Conservation (phyloP, 805 yeast genomes). For the Suhomyces kilbournensis region DNA sequence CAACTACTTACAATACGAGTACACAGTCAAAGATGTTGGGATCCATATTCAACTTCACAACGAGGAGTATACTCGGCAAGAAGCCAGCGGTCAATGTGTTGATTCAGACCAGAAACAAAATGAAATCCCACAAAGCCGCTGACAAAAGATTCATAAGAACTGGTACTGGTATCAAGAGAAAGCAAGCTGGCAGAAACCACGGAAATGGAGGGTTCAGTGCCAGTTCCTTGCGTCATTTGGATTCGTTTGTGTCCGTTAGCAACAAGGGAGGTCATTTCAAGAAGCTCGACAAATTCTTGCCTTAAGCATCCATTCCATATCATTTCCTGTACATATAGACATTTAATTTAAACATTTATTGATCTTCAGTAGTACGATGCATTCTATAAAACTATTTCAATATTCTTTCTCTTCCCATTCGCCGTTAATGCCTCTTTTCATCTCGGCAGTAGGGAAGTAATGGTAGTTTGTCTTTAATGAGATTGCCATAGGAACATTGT, state of each 20-base stretch:
- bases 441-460: constrained; percentile 74
- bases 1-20: background rate
- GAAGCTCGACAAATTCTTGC: constrained; percentile 53
- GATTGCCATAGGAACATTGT: constrained; percentile 81
- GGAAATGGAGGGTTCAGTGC: constrained; percentile 89
- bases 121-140: constrained; percentile 83
- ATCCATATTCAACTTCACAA: background rate
- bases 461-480: constrained; percentile 85
- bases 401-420: constrained; percentile 48
- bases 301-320: constrained; percentile 15
- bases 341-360: background rate
- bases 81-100: constrained; percentile 21
- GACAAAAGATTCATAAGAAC: constrained; percentile 84
- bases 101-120: constrained; percentile 42
- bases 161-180: constrained; percentile 55
- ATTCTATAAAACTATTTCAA: background rate
- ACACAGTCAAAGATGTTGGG: background rate
- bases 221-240: constrained; percentile 54
- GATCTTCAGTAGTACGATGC: background rate
- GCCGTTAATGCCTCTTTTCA: constrained; percentile 45
- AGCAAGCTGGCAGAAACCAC: constrained; percentile 81
- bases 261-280: constrained; percentile 53
- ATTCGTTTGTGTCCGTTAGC: constrained; percentile 55
- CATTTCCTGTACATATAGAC: constrained; percentile 1
- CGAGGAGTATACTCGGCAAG: constrained; percentile 14